Conservation (phyloP, 768 basidiomycete species). For the Rhodotorula kratochvilovae region DNA sequence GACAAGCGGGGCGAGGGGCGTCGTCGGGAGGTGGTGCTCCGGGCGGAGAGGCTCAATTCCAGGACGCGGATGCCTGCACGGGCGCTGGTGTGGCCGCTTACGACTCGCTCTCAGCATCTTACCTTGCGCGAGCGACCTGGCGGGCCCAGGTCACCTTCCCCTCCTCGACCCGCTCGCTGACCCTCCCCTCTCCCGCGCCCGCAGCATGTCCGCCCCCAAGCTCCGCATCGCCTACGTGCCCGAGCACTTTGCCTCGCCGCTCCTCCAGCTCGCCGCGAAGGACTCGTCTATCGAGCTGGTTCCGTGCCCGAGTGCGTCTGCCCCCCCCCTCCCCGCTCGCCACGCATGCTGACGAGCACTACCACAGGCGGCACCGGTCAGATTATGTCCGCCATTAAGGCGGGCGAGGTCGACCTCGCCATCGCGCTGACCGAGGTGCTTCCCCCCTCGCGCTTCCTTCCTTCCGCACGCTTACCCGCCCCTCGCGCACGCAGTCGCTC, state of each 20-base stretch:
- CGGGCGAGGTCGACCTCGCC: conserved; percentile 74
- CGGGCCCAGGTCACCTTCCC: too few relatives aligned
- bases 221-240: conserved; percentile 36
- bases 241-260: conserved; percentile 79
- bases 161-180: too few relatives aligned
- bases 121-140: too few relatives aligned
- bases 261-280: conserved; percentile 72
- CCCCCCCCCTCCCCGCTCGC: not conserved
- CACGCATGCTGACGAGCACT: not conserved
- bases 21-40: too few relatives aligned
- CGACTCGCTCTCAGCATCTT: too few relatives aligned
- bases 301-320: conserved; percentile 71
- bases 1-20: too few relatives aligned
- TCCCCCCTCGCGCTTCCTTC: not conserved
- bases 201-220: conserved; percentile 13
- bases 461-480: conserved; percentile 51
- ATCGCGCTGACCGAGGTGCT: conserved; percentile 73
- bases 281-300: conserved; percentile 76
- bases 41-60: too few relatives aligned
- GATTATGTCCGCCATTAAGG: conserved; percentile 66
- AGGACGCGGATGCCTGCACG: too few relatives aligned
- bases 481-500: conserved; percentile 52
- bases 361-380: conserved; percentile 74
- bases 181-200: too few relatives aligned
- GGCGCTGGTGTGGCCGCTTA: too few relatives aligned